phyloP scores from a whole-genome alignment of 208 protist species.

The Trypanosoma brucei region DNA sequence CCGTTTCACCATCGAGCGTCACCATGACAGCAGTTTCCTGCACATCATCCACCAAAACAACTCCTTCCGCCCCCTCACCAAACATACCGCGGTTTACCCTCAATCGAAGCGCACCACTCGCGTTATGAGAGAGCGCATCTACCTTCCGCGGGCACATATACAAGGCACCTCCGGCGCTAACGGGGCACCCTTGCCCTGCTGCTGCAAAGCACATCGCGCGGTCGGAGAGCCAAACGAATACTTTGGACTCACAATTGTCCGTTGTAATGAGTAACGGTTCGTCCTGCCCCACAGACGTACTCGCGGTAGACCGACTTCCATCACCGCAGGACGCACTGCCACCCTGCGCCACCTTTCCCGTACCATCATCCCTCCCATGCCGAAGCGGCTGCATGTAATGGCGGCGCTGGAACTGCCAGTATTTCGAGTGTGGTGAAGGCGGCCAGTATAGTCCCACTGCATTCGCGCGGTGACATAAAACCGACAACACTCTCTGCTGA shows the following conservation, averaged over 20 bases:
- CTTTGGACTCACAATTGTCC: conserved; percentile 23
- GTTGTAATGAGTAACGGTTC: conserved; percentile 21
- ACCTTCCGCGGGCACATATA: neutral
- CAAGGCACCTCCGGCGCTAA: neutral
- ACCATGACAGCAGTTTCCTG: conserved; percentile 15
- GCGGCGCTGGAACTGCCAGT: conserved; percentile 19
- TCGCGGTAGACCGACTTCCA: neutral
- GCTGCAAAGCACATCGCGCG: conserved; percentile 14
- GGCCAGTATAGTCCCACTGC: conserved; percentile 22
- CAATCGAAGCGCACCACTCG: neutral
- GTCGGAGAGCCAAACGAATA: conserved; percentile 18
- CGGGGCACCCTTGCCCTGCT: neutral
- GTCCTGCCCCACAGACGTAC: neutral
- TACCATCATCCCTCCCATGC: neutral
- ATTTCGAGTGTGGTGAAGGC: conserved; percentile 17
- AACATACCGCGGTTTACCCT: conserved; percentile 20
- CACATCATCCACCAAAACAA: conserved; percentile 22
- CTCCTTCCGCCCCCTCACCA: conserved; percentile 14
- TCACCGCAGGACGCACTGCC: neutral
- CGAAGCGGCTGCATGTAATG: conserved; percentile 6
- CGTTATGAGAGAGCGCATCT: neutral
- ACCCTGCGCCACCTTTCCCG: neutral
- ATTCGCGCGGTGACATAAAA: conserved; percentile 12
- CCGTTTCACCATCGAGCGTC: conserved; percentile 4
- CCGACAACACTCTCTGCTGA: conserved; percentile 16